Percentiles rank a stretch among this genome's conserved stretches.
Conservation (phyloP, 2,329 filamentous ascomycete genomes). For the Trichophyton mentagrophytes region DNA sequence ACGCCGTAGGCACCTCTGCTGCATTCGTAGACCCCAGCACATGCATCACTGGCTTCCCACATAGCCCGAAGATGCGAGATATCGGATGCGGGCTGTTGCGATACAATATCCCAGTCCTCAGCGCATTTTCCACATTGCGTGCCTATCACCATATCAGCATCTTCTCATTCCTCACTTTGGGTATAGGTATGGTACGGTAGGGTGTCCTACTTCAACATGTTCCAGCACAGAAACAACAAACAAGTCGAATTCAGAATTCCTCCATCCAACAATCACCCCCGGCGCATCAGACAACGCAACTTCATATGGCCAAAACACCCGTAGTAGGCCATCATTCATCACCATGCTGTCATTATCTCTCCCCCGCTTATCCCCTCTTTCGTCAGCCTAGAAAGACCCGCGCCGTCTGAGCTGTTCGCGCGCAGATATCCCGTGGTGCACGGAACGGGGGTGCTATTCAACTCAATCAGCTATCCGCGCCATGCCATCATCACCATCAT, state of each 20-base stretch:
- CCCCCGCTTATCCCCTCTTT: slow-evolving; percentile 14
- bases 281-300: slow-evolving; percentile 56
- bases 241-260: slow-evolving; percentile 80
- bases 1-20: slow-evolving; percentile 32
- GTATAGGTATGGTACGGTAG: neutral
- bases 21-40: slow-evolving; percentile 75
- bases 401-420: slow-evolving; percentile 87
- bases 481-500: neutral
- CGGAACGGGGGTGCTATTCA: slow-evolving; percentile 64
- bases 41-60: slow-evolving; percentile 68
- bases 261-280: slow-evolving; percentile 88
- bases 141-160: slow-evolving; percentile 35
- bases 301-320: slow-evolving; percentile 96
- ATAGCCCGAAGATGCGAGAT: slow-evolving; percentile 68
- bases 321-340: slow-evolving; percentile 72
- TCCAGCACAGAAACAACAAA: slow-evolving; percentile 83
- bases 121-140: slow-evolving; percentile 72
- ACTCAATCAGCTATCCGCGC: slow-evolving; percentile 1
- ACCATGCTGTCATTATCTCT: slow-evolving; percentile 46
- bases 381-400: slow-evolving; percentile 63
- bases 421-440: slow-evolving; percentile 73
- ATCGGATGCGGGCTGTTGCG: slow-evolving; percentile 70
- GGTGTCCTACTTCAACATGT: slow-evolving; percentile 69
- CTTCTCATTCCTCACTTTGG: neutral
- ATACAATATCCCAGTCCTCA: slow-evolving; percentile 71